Conservation (phyloP, 768 basidiomycete genomes). For the Pholiota microspora region DNA sequence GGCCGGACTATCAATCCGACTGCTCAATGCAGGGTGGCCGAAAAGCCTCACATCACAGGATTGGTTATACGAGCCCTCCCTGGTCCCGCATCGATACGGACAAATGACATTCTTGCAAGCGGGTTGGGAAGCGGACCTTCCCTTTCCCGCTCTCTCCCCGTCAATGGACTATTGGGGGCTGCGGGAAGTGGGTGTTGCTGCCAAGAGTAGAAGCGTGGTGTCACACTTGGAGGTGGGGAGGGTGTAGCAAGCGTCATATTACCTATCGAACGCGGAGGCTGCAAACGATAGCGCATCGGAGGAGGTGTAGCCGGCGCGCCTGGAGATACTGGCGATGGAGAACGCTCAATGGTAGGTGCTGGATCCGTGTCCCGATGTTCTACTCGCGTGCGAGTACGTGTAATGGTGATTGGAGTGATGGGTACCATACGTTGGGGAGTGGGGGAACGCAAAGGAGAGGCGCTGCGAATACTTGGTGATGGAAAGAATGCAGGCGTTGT, state of each 20-base stretch:
- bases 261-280: neutral
- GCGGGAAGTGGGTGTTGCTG: constrained; percentile 26
- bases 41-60: constrained; percentile 18
- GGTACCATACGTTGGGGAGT: constrained; percentile 28
- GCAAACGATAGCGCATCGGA: neutral
- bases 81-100: constrained; percentile 47
- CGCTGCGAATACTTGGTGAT: constrained; percentile 15
- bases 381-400: constrained; percentile 28
- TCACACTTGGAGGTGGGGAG: constrained; percentile 53
- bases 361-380: neutral
- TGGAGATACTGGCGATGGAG: constrained; percentile 22
- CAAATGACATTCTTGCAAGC: constrained; percentile 54
- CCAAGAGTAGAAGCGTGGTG: constrained; percentile 62
- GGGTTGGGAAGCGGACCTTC: constrained; percentile 57
- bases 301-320: neutral
- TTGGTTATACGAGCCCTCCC: constrained; percentile 45
- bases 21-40: neutral
- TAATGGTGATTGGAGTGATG: constrained; percentile 33
- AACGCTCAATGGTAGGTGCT: constrained; percentile 12
- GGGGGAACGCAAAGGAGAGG: constrained; percentile 12
- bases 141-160: constrained; percentile 13
- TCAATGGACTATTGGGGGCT: constrained; percentile 33
- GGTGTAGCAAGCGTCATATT: constrained; percentile 26
- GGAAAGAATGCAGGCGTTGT: constrained; percentile 17
- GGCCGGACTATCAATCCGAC: neutral